Percentiles rank a stretch among this genome's conserved stretches.
Conservation (phyloP, 2,329 filamentous ascomycete genomes). For the Huntiella bhutanensis region DNA sequence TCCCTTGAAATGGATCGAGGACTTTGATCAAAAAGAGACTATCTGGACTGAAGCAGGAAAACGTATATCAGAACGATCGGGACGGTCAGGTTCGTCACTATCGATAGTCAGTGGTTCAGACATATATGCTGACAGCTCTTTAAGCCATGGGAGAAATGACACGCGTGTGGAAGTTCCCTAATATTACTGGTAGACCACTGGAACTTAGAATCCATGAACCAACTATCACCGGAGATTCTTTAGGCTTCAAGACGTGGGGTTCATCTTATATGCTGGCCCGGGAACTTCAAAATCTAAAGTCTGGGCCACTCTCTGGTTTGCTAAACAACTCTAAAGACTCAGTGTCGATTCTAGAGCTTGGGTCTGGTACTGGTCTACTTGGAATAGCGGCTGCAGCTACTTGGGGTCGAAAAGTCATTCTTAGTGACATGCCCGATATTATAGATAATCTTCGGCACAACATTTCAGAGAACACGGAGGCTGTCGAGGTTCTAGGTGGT, state of each 20-base stretch:
- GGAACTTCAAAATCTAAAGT: constrained; percentile 36
- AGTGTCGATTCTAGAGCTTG: constrained; percentile 50
- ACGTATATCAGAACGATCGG: constrained; percentile 70
- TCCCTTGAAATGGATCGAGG: constrained; percentile 46
- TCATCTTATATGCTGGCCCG: constrained; percentile 72
- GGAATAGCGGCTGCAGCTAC: constrained; percentile 66
- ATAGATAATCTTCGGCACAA: constrained; percentile 66
- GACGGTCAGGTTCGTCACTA: constrained; percentile 38
- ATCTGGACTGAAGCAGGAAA: constrained; percentile 66
- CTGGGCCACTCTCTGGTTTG: constrained; percentile 26
- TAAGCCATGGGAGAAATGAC: constrained; percentile 38
- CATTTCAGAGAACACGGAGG: constrained; percentile 38
- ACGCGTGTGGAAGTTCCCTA: constrained; percentile 32
- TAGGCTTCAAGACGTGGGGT: constrained; percentile 92
- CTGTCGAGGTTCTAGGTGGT: constrained; percentile 36
- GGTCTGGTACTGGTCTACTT: constrained; percentile 78
- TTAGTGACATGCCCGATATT: constrained; percentile 77
- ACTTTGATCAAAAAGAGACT: constrained; percentile 44
- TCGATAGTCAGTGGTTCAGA: neutral
- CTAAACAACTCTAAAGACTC: constrained; percentile 21
- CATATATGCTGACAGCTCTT: neutral
- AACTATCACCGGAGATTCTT: constrained; percentile 57
- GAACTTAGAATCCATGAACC: constrained; percentile 67
- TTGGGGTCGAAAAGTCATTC: constrained; percentile 44
- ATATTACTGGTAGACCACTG: constrained; percentile 21